Conservation (phyloP, 1,284 basidiomycete species). For the Microbotryomycetes sp. region DNA sequence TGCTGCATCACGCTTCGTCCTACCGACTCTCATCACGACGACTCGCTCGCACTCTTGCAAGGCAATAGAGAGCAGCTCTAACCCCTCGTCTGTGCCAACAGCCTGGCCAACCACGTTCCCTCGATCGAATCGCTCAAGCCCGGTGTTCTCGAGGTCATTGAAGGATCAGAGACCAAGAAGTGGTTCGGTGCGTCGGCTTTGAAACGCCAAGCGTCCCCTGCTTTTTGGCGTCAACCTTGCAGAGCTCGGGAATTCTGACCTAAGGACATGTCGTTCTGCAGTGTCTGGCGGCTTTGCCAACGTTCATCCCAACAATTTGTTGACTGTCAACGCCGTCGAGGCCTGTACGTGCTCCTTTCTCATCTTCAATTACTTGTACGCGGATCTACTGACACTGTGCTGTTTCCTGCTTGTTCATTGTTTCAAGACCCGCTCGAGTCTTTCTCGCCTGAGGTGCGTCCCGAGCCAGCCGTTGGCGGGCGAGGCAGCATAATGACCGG, state of each 20-base stretch:
- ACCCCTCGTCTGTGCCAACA: background rate
- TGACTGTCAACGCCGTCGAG: constrained; percentile 96
- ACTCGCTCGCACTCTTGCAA: too few species aligned
- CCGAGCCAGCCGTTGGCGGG: background rate
- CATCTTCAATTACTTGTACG: background rate
- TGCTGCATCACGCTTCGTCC: background rate
- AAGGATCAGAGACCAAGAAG: constrained; percentile 70
- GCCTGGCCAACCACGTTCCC: constrained; percentile 87
- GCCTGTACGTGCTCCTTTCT: constrained; percentile 48
- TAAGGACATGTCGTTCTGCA: too few species aligned
- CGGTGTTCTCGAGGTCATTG: constrained; percentile 87
- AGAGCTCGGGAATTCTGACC: background rate
- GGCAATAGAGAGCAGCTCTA: too few species aligned
- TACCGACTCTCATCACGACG: too few species aligned
- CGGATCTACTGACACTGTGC: background rate
- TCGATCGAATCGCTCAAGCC: constrained; percentile 87
- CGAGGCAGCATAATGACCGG: too few species aligned
- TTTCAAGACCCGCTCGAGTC: constrained; percentile 63
- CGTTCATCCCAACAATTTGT: constrained; percentile 92
- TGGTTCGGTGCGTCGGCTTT: constrained; percentile 71
- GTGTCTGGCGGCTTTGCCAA: constrained; percentile 97
- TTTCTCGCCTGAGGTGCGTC: constrained; percentile 73
- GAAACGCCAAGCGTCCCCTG: background rate
- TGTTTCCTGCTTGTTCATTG: background rate
- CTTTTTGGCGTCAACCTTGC: background rate